These are phyloP conservation scores for Kuraishia capsulata DNA, from an alignment of 805 yeast genomes.

Conservation along the genomic window DNA sequence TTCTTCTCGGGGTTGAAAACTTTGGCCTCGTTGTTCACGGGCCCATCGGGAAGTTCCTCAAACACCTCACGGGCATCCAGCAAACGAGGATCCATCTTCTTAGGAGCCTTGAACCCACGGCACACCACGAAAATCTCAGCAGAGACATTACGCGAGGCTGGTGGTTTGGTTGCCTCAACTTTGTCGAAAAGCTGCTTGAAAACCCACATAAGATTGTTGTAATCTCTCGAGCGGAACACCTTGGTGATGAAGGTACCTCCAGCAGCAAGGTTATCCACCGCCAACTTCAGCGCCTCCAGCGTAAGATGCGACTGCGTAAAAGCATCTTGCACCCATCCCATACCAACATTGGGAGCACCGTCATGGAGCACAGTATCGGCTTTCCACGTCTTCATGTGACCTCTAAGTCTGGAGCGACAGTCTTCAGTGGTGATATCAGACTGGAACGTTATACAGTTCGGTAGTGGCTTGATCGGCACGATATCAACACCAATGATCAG, in stretches of 20 bases:
- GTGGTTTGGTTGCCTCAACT: slow-evolving; percentile 98
- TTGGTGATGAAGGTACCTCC: slow-evolving; percentile 97
- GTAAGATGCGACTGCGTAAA: slow-evolving; percentile 96
- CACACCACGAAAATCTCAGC: slow-evolving; percentile 99
- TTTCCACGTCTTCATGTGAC: slow-evolving; percentile 97
- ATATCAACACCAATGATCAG: slow-evolving; percentile 97
- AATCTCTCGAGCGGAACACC: slow-evolving; percentile 97
- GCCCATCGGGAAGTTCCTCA: slow-evolving; percentile 76
- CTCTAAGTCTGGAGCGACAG: slow-evolving; percentile 89
- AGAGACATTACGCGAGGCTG: slow-evolving; percentile 97
- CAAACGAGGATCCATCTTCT: slow-evolving; percentile 85
- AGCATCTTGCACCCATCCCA: slow-evolving; percentile 99
- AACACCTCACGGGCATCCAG: slow-evolving; percentile 90
- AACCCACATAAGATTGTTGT: slow-evolving; percentile 95
- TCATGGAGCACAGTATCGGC: slow-evolving; percentile 97
- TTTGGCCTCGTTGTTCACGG: slow-evolving; percentile 79
- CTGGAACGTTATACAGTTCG: slow-evolving; percentile 89
- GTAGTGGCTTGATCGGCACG: slow-evolving; percentile 94
- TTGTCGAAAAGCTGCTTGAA: slow-evolving; percentile 92
- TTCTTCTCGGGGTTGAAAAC: slow-evolving; percentile 92
- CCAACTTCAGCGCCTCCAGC: slow-evolving; percentile 84
- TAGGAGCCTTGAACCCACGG: slow-evolving; percentile 92
- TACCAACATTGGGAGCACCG: slow-evolving; percentile 99
- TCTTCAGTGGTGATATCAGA: slow-evolving; percentile 98
- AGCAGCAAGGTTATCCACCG: slow-evolving; percentile 82